Conservation (phyloP, 2,329 filamentous ascomycete genomes). For the Macrophomina pseudophaseolina region DNA sequence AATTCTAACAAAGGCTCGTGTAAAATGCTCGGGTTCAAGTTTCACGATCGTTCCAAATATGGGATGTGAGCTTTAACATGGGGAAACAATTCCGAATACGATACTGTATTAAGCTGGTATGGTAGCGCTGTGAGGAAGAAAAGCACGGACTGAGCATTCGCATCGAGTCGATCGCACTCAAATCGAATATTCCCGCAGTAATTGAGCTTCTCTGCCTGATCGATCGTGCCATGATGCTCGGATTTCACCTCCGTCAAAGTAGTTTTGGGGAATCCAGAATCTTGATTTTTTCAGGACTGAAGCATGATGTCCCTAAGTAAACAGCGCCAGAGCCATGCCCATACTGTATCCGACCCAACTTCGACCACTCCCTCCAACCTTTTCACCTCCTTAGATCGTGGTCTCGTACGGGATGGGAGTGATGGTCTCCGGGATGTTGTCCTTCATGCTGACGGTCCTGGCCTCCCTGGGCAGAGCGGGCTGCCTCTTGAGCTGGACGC, state of each 20-base stretch:
- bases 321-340: slow-evolving; percentile 27
- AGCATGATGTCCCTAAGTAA: slow-evolving; percentile 27
- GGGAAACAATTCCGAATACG: background rate
- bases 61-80: background rate
- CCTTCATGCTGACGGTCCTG: slow-evolving; percentile 77
- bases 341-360: slow-evolving; percentile 18
- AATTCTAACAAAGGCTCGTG: slow-evolving; percentile 1
- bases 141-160: background rate
- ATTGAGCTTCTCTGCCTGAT: background rate
- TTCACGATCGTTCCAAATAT: background rate
- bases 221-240: background rate
- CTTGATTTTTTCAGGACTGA: slow-evolving; percentile 26
- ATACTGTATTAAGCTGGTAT: background rate
- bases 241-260: slow-evolving; percentile 3
- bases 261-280: slow-evolving; percentile 18
- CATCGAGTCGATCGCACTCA: background rate
- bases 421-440: slow-evolving; percentile 89
- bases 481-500: slow-evolving; percentile 92
- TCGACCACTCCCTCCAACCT: slow-evolving; percentile 29
- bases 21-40: slow-evolving; percentile 2
- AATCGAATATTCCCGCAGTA: background rate
- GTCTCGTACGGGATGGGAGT: slow-evolving; percentile 96
- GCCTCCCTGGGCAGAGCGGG: slow-evolving; percentile 79
- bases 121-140: no score
- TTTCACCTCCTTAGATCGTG: slow-evolving; percentile 74